Evolutionary conservation across 768 basidiomycete species (phyloP).

Genomic region (Gelatoporia subvermispora): DNA sequence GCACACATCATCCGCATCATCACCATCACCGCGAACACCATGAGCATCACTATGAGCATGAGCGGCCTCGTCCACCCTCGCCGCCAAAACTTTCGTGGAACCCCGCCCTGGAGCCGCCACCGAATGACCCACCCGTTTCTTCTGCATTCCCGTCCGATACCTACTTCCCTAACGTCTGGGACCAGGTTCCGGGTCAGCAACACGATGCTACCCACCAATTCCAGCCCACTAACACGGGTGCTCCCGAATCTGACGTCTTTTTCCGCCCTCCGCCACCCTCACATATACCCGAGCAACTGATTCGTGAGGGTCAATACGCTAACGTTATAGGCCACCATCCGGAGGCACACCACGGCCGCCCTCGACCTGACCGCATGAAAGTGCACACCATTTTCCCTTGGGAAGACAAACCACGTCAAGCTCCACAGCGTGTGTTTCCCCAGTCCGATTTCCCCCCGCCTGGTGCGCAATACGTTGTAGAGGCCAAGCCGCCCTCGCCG

Average conservation of each 20-base stretch:
- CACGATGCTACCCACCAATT: slow-evolving; percentile 33
- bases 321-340: slow-evolving; percentile 47
- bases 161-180: slow-evolving; percentile 87
- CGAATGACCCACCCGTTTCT: slow-evolving; percentile 47
- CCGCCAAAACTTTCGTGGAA: slow-evolving; percentile 76
- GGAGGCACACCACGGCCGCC: slow-evolving; percentile 35
- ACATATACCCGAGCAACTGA: slow-evolving; percentile 59
- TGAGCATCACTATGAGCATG: slow-evolving; percentile 19
- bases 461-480: slow-evolving; percentile 18
- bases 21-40: slow-evolving; percentile 20
- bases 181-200: slow-evolving; percentile 45
- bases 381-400: slow-evolving; percentile 90
- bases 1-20: slow-evolving; percentile 11
- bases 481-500: slow-evolving; percentile 6
- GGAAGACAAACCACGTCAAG: slow-evolving; percentile 71
- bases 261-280: slow-evolving; percentile 58
- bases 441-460: slow-evolving; percentile 52
- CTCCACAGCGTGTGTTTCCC: slow-evolving; percentile 73
- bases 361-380: slow-evolving; percentile 65
- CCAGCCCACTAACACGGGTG: slow-evolving; percentile 27
- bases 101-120: slow-evolving; percentile 75
- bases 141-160: slow-evolving; percentile 68
- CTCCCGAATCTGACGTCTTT: slow-evolving; percentile 42
- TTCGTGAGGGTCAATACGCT: slow-evolving; percentile 72
- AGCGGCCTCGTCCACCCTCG: slow-evolving; percentile 44